A percentile compares a stretch with the other conserved stretches of the same genome.
Conservation (phyloP, 2,329 filamentous ascomycete species). For the Colletotrichum coccodes region DNA sequence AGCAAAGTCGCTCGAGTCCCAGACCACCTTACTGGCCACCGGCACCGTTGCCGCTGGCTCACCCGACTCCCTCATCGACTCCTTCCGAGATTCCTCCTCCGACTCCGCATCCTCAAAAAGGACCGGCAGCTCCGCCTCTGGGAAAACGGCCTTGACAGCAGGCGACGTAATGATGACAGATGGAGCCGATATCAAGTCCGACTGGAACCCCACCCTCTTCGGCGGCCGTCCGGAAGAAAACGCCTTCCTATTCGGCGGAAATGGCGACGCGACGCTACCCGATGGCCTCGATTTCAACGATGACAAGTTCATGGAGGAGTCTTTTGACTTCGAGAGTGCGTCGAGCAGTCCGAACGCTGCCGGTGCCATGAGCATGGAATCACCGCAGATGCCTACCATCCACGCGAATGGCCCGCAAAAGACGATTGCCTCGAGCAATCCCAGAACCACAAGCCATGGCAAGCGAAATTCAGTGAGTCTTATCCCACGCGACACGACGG, state of each 20-base stretch:
- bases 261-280: constrained; percentile 38
- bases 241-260: constrained; percentile 46
- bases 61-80: constrained; percentile 52
- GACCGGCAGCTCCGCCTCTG: constrained; percentile 56
- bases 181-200: constrained; percentile 50
- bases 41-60: constrained; percentile 49
- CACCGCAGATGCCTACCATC: constrained; percentile 53
- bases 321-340: constrained; percentile 68
- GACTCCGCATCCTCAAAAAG: constrained; percentile 62
- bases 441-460: constrained; percentile 42
- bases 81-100: constrained; percentile 61
- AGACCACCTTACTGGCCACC: constrained; percentile 32
- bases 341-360: constrained; percentile 64
- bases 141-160: constrained; percentile 52
- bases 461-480: constrained; percentile 40
- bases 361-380: constrained; percentile 47
- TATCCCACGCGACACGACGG: background rate
- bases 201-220: constrained; percentile 52
- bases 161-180: constrained; percentile 57
- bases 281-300: constrained; percentile 45
- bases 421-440: constrained; percentile 38
- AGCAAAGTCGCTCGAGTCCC: constrained; percentile 26
- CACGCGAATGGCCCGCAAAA: constrained; percentile 45
- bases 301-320: constrained; percentile 58
- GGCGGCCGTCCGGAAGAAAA: constrained; percentile 47